These are phyloP conservation scores for Puccinia novopanici DNA, from an alignment of 1,284 basidiomycete genomes.

Conservation along the genomic window DNA sequence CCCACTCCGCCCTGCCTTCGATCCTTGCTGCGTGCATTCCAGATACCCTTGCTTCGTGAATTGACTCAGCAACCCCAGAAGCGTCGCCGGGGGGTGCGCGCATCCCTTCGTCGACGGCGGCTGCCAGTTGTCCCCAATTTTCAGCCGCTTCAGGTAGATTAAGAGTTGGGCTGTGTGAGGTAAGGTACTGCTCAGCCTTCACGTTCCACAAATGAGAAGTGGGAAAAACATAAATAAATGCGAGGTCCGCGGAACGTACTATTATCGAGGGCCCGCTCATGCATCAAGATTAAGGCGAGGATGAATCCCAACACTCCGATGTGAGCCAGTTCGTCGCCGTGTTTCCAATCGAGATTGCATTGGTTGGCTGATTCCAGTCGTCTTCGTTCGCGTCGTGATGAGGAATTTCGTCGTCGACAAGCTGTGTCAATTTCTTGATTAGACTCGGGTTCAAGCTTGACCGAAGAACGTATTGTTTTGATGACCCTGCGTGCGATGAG, in stretches of 20 bases:
- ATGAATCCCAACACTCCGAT: slow-evolving; percentile 42
- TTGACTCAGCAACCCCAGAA: slow-evolving; percentile 3
- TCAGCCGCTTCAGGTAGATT: slow-evolving; percentile 38
- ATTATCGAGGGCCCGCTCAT: slow-evolving; percentile 43
- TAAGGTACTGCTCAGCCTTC: neutral
- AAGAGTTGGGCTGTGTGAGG: slow-evolving; percentile 28
- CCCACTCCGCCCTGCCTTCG: slow-evolving; percentile 10
- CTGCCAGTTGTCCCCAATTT: slow-evolving; percentile 36
- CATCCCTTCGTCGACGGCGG: slow-evolving; percentile 42
- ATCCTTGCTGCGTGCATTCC: slow-evolving; percentile 10
- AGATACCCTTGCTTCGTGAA: slow-evolving; percentile 44
- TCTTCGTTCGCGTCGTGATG: slow-evolving; percentile 40
- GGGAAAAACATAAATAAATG: too few relatives aligned
- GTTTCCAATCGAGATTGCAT: slow-evolving; percentile 42
- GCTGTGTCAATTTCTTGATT: slow-evolving; percentile 21
- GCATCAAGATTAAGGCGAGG: slow-evolving; percentile 47
- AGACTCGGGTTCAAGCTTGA: slow-evolving; percentile 29
- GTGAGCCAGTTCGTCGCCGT: slow-evolving; percentile 43
- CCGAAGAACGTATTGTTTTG: slow-evolving; percentile 46
- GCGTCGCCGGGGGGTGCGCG: slow-evolving; percentile 4
- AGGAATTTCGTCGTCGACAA: slow-evolving; percentile 46
- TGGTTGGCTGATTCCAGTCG: slow-evolving; percentile 4
- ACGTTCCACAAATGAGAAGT: too few relatives aligned
- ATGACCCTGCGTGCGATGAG: neutral
- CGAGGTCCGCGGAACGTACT: neutral